Evolutionary conservation across 768 basidiomycete species (phyloP).

Genomic region (Tulasnella sp.): DNA sequence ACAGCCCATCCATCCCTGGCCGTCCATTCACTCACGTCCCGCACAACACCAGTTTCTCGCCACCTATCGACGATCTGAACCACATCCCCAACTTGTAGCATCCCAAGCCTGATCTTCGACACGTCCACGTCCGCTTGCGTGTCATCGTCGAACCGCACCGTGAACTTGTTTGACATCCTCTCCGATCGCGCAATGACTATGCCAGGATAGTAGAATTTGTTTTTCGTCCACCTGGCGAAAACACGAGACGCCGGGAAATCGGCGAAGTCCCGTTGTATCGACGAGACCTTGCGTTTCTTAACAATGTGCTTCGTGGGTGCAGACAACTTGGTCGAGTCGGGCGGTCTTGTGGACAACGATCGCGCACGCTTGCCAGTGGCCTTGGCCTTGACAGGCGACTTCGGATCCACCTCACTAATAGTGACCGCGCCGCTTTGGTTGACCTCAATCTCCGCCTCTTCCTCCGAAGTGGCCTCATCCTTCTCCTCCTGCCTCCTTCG

Average conservation of each 20-base stretch:
- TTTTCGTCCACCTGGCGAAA: conserved; percentile 3
- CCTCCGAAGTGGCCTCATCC: neutral
- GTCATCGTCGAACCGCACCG: conserved; percentile 12
- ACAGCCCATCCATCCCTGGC: neutral
- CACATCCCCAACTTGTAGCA: conserved; percentile 7
- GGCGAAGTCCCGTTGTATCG: neutral
- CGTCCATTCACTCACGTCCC: neutral
- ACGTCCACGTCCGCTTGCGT: conserved; percentile 1
- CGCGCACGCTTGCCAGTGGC: neutral
- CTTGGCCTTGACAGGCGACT: neutral
- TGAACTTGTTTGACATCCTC: neutral
- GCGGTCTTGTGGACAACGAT: neutral
- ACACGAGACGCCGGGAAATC: conserved; percentile 4
- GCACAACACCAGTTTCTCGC: neutral
- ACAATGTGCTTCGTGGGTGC: neutral
- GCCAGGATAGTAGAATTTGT: neutral
- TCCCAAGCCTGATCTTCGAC: conserved; percentile 5
- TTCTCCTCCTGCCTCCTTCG: neutral
- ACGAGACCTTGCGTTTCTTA: neutral
- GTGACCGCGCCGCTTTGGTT: neutral
- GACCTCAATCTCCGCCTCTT: conserved; percentile 5
- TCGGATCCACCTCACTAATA: neutral
- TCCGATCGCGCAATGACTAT: neutral
- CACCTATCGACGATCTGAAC: neutral
- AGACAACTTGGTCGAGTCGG: neutral